These are phyloP conservation scores for Suaeda aralocaspica DNA, from an alignment of 148 eudicot species.

Conservation along the genomic window DNA sequence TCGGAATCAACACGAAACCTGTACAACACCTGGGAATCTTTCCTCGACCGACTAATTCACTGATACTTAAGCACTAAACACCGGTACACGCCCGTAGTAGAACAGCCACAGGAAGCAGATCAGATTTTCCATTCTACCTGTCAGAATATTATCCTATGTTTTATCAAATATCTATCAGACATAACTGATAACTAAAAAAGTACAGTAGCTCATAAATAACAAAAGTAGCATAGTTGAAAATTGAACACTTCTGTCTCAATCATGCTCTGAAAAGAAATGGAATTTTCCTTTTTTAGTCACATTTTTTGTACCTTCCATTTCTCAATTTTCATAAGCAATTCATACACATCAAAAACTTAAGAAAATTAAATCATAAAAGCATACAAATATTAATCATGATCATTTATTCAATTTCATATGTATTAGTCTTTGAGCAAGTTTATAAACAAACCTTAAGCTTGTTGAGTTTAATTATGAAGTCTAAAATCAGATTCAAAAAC, in stretches of 20 bases:
- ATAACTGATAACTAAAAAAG: slow-evolving; percentile 6
- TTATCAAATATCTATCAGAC: background rate
- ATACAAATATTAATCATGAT: background rate
- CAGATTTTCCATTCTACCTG: slow-evolving; percentile 43
- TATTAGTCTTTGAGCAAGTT: background rate
- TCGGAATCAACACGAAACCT: slow-evolving; percentile 11
- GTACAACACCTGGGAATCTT: background rate
- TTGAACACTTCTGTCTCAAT: background rate
- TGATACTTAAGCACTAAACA: slow-evolving; percentile 15
- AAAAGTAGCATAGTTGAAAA: background rate
- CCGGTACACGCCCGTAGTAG: slow-evolving; percentile 18
- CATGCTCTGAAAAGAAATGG: background rate
- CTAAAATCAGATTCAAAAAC: too few species aligned
- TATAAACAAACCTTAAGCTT: background rate
- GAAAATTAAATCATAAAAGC: background rate
- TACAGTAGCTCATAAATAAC: background rate
- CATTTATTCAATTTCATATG: too few species aligned
- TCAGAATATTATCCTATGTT: slow-evolving; percentile 19
- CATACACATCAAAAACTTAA: background rate
- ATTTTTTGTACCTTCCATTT: background rate
- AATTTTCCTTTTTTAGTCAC: background rate
- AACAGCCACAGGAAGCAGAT: slow-evolving; percentile 36
- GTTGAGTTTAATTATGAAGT: too few species aligned
- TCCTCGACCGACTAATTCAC: slow-evolving; percentile 14
- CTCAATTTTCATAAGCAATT: background rate